Conservation (phyloP, 1,139 yeast genomes). For the Wickerhamomyces sp. region DNA sequence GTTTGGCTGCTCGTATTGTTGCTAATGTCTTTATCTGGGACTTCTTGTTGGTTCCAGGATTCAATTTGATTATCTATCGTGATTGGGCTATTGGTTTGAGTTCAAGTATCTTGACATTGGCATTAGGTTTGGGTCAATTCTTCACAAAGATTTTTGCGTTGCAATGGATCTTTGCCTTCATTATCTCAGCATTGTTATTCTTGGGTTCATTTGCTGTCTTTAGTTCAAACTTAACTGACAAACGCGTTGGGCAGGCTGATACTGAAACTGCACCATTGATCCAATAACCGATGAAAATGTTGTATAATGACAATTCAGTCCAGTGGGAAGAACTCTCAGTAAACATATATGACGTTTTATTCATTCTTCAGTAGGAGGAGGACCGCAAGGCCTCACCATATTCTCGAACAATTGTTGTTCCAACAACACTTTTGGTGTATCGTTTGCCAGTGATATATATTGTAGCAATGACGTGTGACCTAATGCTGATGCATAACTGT, state of each 20-base stretch:
- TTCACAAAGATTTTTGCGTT: constrained; percentile 64
- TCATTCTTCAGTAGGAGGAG: constrained; percentile 14
- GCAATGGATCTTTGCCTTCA: constrained; percentile 80
- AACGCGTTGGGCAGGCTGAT: constrained; percentile 6
- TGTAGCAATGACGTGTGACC: constrained; percentile 65
- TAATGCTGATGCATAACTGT: constrained; percentile 65
- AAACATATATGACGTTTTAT: neutral
- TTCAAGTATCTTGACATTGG: constrained; percentile 52
- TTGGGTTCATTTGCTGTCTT: constrained; percentile 43
- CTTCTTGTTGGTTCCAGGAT: constrained; percentile 59
- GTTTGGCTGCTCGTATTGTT: constrained; percentile 55
- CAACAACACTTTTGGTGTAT: constrained; percentile 45
- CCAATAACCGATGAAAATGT: neutral
- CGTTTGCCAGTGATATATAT: constrained; percentile 61
- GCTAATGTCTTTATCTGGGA: constrained; percentile 79
- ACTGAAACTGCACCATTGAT: constrained; percentile 28
- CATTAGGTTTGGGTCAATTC: constrained; percentile 66
- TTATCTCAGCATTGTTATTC: constrained; percentile 52
- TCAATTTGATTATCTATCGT: constrained; percentile 51
- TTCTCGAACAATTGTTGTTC: constrained; percentile 53
- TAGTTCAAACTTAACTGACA: constrained; percentile 25
- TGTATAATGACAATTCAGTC: neutral
- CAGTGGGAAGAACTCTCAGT: no score
- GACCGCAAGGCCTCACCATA: constrained; percentile 46
- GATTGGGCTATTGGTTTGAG: constrained; percentile 72